These are phyloP conservation scores for Phytophthora rubi DNA, from an alignment of 352 stramenopile genomes.

Conservation along the genomic window DNA sequence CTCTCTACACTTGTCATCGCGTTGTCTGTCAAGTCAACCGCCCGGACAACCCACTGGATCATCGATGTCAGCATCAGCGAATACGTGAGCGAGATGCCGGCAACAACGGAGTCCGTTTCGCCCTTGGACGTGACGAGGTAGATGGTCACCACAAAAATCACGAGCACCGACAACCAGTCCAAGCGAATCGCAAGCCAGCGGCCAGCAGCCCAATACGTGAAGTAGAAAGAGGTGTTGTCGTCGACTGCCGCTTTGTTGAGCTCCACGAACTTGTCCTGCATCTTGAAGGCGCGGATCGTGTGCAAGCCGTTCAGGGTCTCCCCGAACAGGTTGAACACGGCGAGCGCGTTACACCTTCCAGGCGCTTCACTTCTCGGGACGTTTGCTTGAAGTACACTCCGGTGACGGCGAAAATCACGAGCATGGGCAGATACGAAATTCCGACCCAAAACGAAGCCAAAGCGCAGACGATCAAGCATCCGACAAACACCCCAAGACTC, in stretches of 20 bases:
- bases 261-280: slow-evolving; percentile 37
- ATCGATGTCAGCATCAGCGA: slow-evolving; percentile 30
- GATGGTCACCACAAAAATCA: slow-evolving; percentile 73
- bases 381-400: slow-evolving; percentile 89
- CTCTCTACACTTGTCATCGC: slow-evolving; percentile 27
- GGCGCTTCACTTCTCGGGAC: slow-evolving; percentile 88
- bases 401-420: slow-evolving; percentile 57
- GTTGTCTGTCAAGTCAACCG: slow-evolving; percentile 25
- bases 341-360: slow-evolving; percentile 89
- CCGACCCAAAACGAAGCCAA: slow-evolving; percentile 49
- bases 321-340: slow-evolving; percentile 92
- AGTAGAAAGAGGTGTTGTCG: slow-evolving; percentile 55
- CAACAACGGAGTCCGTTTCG: slow-evolving; percentile 22
- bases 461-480: slow-evolving; percentile 48
- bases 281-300: slow-evolving; percentile 86
- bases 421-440: slow-evolving; percentile 64
- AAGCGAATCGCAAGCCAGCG: slow-evolving; percentile 96
- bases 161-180: slow-evolving; percentile 74
- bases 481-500: slow-evolving; percentile 38
- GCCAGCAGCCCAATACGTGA: slow-evolving; percentile 52
- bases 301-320: slow-evolving; percentile 92
- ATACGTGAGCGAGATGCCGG: slow-evolving; percentile 22
- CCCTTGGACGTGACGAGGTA: slow-evolving; percentile 57
- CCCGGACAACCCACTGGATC: slow-evolving; percentile 26
- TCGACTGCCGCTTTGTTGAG: slow-evolving; percentile 54